Conservation (phyloP, 768 basidiomycete species). For the Termitomyces sp. region DNA sequence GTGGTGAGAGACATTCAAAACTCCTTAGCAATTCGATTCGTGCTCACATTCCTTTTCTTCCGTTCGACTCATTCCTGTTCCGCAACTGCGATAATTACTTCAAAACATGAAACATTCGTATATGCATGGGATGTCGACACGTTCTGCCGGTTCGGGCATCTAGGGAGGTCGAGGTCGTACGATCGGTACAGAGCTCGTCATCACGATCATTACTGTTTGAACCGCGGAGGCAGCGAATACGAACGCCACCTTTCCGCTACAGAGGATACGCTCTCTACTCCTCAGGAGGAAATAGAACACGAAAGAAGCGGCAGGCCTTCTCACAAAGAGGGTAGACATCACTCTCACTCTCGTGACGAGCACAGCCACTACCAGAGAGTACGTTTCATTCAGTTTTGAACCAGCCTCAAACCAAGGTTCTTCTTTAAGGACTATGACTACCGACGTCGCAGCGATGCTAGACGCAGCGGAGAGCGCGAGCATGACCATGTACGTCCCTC, state of each 20-base stretch:
- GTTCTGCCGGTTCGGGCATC: background rate
- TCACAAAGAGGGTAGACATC: background rate
- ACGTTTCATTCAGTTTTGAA: background rate
- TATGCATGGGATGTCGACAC: background rate
- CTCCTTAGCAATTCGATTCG: background rate
- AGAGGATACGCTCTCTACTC: background rate
- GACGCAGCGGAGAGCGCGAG: background rate
- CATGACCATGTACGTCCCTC: constrained; percentile 12
- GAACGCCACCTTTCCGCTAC: background rate
- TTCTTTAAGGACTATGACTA: background rate
- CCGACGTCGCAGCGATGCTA: background rate
- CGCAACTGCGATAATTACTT: background rate
- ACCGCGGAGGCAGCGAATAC: background rate
- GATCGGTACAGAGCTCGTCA: background rate
- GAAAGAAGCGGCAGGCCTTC: background rate
- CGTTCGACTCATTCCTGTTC: background rate
- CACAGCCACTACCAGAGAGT: background rate
- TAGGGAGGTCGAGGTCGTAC: constrained; percentile 3
- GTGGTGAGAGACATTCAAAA: constrained; percentile 10
- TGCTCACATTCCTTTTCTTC: constrained; percentile 2
- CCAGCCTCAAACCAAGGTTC: background rate
- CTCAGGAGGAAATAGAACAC: background rate
- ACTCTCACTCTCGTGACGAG: background rate
- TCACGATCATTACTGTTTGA: background rate
- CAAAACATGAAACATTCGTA: background rate